These are phyloP conservation scores for Ploettnerulaceae sp. DNA, from an alignment of 2,329 filamentous ascomycete genomes.

Conservation along the genomic window DNA sequence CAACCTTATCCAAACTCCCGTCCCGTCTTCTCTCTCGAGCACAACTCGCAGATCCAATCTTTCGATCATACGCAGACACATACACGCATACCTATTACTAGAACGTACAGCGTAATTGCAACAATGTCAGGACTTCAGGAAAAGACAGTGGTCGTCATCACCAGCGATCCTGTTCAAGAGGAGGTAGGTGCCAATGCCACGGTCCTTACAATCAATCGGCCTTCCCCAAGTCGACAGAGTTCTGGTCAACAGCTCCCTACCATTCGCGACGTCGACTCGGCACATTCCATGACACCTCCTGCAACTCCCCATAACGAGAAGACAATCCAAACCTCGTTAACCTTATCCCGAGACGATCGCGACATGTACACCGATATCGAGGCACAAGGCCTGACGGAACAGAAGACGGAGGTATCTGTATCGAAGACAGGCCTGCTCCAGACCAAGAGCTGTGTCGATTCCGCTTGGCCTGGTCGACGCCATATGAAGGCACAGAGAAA, in stretches of 20 bases:
- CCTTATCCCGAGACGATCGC: neutral
- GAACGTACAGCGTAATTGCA: too few relatives aligned
- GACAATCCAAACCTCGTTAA: neutral
- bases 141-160: constrained; percentile 1
- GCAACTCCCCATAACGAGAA: constrained; percentile 12
- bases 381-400: constrained; percentile 16
- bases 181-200: constrained; percentile 7
- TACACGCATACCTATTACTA: too few relatives aligned
- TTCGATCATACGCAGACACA: too few relatives aligned
- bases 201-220: constrained; percentile 17
- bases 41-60: too few relatives aligned
- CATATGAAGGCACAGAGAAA: constrained; percentile 18
- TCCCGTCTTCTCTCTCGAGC: too few relatives aligned
- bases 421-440: constrained; percentile 13
- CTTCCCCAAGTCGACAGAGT: constrained; percentile 10
- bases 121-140: constrained; percentile 8
- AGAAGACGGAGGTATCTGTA: constrained; percentile 8
- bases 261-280: constrained; percentile 20
- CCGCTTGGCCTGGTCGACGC: constrained; percentile 19
- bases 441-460: constrained; percentile 15
- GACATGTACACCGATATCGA: constrained; percentile 16
- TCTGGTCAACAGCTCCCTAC: constrained; percentile 14
- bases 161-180: constrained; percentile 4
- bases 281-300: constrained; percentile 17
- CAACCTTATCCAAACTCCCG: too few relatives aligned